A percentile compares a stretch with the other conserved stretches of the same genome.
Evolutionary conservation across 2,329 filamentous ascomycete genomes (phyloP).

Genomic region (Emergomyces orientalis): DNA sequence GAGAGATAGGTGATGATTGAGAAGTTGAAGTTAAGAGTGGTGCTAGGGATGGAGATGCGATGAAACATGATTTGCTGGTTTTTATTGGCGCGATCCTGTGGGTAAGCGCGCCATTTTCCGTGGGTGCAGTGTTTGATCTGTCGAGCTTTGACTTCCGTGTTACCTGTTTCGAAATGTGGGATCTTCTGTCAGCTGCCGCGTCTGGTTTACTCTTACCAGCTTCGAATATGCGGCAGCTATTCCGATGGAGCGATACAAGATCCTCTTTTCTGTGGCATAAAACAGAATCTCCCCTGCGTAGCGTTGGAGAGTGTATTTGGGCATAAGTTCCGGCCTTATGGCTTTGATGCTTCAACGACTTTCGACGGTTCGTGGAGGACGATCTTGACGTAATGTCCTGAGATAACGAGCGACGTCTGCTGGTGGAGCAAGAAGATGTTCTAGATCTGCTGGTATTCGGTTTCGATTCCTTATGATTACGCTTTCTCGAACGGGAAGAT

Average conservation of each 20-base stretch:
- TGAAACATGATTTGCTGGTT: neutral
- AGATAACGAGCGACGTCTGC: constrained; percentile 27
- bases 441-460: constrained; percentile 23
- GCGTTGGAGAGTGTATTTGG: constrained; percentile 19
- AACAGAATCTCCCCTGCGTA: constrained; percentile 21
- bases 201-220: neutral
- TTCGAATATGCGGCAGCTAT: constrained; percentile 35
- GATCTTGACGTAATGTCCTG: constrained; percentile 23
- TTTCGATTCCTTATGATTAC: constrained; percentile 13
- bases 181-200: constrained; percentile 11
- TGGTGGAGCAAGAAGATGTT: constrained; percentile 24
- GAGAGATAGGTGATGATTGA: constrained; percentile 63
- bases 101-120: neutral
- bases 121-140: neutral
- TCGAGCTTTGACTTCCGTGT: constrained; percentile 5
- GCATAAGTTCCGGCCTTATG: constrained; percentile 23
- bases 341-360: constrained; percentile 22
- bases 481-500: neutral
- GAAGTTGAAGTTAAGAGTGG: constrained; percentile 93
- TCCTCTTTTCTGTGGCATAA: constrained; percentile 22
- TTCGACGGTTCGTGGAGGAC: constrained; percentile 20
- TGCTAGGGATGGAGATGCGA: constrained; percentile 88
- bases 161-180: neutral
- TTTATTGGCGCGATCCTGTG: neutral
- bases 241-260: constrained; percentile 31